Evolutionary conservation across 495 filamentous ascomycete genomes (phyloP), one percentile per base, ranked within the genome.

Genomic region (Patellaria atrata): DNA sequence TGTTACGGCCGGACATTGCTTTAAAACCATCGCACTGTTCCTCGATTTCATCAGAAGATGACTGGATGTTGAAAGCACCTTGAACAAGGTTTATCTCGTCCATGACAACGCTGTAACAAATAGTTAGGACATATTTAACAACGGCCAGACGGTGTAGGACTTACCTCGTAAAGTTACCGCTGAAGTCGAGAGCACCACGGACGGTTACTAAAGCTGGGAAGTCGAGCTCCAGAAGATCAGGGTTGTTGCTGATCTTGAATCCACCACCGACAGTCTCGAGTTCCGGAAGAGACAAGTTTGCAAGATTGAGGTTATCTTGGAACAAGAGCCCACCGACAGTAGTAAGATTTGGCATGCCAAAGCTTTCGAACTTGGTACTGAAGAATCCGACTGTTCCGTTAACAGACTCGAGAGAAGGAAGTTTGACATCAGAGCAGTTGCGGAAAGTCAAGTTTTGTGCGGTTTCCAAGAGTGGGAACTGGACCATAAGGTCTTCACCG

Each of bases 161-260:
- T 65, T 67, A 94, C 79, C 70, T 62, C 32, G 70, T 70, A 58
- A 94, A 91, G 60, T 70, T 76, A 50, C 89, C 89, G 48, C 72
- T 73, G 60, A 94, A 73, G 63, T 92, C 82, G 57, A 99, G 62
- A 40, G 86, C 87, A 60, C 87, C 89, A 43, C 65, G 68, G 28
- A 96, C 68, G n/a, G 54, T 65, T 40, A 67, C 48, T 15, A 97
- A 67, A 27, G 60, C 49, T 23, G 68, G 62, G 65, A 96, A 80
- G 36, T 68, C 52, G 20, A 94, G 65, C 38, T 56, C 50, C 33
- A 45, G 38, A 9, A 94, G 66, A 30, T 64, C 57, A 29, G 84
- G 82, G 71, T 94, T 94, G 67, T 91, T 91, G 54, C 77, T 75
- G 50, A 96, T 71, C 40, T 76, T 67, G 58, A 89, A 72, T 50